These are phyloP conservation scores for Globisporangium viniferum DNA, from an alignment of 352 stramenopile species.

Conservation along the genomic window DNA sequence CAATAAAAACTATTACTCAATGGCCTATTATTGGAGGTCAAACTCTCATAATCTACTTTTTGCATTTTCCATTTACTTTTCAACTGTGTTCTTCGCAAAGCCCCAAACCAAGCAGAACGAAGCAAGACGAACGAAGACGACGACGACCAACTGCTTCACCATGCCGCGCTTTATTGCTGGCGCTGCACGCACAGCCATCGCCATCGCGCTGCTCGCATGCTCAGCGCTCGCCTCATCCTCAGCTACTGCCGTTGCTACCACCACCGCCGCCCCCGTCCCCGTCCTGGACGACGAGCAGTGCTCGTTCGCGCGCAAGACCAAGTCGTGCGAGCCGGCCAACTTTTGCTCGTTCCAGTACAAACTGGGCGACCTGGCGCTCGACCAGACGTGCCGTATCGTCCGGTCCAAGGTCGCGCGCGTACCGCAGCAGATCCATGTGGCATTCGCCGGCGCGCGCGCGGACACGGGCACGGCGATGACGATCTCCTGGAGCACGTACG, in stretches of 20 bases:
- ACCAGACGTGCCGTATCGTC: constrained; percentile 40
- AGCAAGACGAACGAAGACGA: neutral
- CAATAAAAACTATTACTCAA: too few relatives aligned
- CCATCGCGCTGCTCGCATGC: neutral
- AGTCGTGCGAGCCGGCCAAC: constrained; percentile 24
- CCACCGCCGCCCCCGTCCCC: neutral
- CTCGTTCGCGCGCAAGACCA: constrained; percentile 4
- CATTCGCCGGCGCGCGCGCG: constrained; percentile 35
- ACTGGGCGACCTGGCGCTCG: constrained; percentile 35
- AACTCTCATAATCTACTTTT: too few relatives aligned
- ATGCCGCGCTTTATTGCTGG: neutral
- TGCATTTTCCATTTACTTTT: too few relatives aligned
- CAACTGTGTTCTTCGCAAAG: neutral
- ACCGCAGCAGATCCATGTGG: constrained; percentile 58
- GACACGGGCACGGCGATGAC: constrained; percentile 56
- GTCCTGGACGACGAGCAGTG: constrained; percentile 5
- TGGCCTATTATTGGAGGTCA: too few relatives aligned
- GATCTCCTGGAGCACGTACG: constrained; percentile 61
- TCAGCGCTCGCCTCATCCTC: neutral
- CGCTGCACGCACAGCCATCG: neutral
- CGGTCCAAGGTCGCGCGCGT: constrained; percentile 3
- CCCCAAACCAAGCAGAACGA: neutral
- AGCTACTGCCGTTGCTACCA: too few relatives aligned
- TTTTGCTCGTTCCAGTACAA: constrained; percentile 38
- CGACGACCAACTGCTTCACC: neutral